Evolutionary conservation across 2,329 filamentous ascomycete species (phyloP).

Genomic region (Pseudogymnoascus sp.): DNA sequence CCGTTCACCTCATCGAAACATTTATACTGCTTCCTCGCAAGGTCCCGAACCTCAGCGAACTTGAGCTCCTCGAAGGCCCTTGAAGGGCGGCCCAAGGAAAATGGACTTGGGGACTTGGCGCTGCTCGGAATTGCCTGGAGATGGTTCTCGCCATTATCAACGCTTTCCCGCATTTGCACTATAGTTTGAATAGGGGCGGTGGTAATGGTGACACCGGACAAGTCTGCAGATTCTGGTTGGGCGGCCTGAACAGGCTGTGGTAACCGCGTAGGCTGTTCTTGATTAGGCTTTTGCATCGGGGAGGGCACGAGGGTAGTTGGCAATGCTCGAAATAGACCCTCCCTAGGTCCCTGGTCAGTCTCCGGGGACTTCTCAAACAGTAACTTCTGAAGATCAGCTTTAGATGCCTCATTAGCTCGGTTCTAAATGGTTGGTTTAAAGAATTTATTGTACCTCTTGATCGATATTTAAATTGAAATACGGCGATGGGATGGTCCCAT

Average conservation of each 20-base stretch:
- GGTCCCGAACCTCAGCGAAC: neutral
- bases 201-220: neutral
- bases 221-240: neutral
- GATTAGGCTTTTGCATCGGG: neutral
- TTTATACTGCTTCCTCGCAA: neutral
- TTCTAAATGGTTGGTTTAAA: no score
- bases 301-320: neutral
- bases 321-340: neutral
- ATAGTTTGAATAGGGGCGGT: neutral
- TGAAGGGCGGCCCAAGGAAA: neutral
- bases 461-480: neutral
- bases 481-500: neutral
- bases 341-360: no score
- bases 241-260: neutral
- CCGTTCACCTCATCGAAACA: neutral
- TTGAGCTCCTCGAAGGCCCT: neutral
- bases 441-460: neutral
- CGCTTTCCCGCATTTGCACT: neutral
- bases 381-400: neutral
- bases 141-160: neutral
- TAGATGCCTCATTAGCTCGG: neutral
- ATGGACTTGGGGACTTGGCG: neutral
- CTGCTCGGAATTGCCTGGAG: neutral
- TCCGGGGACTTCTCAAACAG: neutral
- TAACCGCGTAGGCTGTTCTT: neutral